Evolutionary conservation across 169 alveolate species (phyloP).

Genomic region (Eimeria maxima): DNA sequence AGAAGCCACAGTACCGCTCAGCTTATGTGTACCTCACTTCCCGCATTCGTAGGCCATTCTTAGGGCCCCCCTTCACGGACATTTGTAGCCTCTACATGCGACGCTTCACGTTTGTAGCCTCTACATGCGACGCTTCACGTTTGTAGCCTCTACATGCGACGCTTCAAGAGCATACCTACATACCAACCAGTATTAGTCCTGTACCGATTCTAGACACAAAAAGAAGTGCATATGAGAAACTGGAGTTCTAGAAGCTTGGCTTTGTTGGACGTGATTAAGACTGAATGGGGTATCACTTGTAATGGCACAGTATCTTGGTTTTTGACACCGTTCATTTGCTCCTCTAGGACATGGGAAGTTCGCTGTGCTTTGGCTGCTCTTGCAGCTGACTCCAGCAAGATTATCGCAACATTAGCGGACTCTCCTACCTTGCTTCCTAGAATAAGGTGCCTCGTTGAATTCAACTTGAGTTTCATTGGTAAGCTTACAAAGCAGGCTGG

Average conservation of each 20-base stretch:
- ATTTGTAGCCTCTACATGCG: not conserved
- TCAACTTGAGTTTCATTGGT: constrained; percentile 82
- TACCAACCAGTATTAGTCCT: not conserved
- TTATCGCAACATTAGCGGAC: constrained; percentile 64
- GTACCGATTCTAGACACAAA: not conserved
- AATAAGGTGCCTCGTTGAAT: constrained; percentile 79
- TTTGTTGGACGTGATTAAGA: not conserved
- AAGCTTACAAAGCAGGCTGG: not conserved
- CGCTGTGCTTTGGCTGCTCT: not conserved
- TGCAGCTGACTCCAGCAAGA: constrained; percentile 52
- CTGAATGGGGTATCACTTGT: not conserved
- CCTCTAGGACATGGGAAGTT: not conserved
- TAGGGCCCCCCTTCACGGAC: not conserved
- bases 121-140: not conserved
- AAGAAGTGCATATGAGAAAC: not conserved
- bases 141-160: not conserved
- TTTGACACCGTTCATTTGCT: not conserved
- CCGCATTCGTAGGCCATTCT: constrained; percentile 45
- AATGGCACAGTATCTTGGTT: not conserved
- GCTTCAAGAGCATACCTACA: not conserved
- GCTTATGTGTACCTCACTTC: constrained; percentile 80
- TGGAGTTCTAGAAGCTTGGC: not conserved
- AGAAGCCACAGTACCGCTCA: constrained; percentile 78
- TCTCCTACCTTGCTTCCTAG: constrained; percentile 76
- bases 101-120: not conserved